A percentile compares a stretch with the other conserved stretches of the same genome.
Evolutionary conservation across 2,329 filamentous ascomycete species (phyloP).

Genomic region (Mycosphaerella arachidis): DNA sequence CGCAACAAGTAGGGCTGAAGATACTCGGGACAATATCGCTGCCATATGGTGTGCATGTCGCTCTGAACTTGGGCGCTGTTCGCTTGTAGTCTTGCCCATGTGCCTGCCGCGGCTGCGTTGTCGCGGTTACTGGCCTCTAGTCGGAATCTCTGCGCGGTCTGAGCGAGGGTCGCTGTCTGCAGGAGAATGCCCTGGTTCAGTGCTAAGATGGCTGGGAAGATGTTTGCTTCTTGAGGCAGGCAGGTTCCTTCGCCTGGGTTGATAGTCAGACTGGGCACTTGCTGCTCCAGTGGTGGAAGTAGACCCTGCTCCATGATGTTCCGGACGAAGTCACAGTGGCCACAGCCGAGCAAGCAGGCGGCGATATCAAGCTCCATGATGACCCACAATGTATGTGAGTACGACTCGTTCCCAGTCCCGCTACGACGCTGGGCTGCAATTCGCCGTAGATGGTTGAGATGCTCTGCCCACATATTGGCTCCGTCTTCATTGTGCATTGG

Average conservation of each 20-base stretch:
- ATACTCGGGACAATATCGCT: conserved; percentile 24
- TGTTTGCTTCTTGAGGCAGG: conserved; percentile 16
- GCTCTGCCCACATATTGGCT: conserved; percentile 51
- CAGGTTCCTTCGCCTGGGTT: conserved; percentile 19
- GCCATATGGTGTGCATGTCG: conserved; percentile 30
- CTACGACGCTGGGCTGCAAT: conserved; percentile 47
- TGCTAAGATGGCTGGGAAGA: conserved; percentile 38
- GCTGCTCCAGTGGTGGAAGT: conserved; percentile 38
- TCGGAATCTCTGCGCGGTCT: conserved; percentile 41
- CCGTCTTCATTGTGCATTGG: conserved; percentile 26
- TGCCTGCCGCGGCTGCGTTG: conserved; percentile 17
- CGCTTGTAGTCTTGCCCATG: conserved; percentile 25
- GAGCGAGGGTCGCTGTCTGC: conserved; percentile 43
- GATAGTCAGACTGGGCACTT: conserved; percentile 15
- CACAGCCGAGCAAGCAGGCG: conserved; percentile 50
- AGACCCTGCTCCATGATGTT: conserved; percentile 46
- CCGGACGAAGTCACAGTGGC: conserved; percentile 48
- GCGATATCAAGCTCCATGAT: conserved; percentile 54
- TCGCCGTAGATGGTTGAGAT: conserved; percentile 49
- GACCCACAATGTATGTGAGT: conserved; percentile 52
- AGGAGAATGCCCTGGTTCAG: conserved; percentile 45
- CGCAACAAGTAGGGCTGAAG: conserved; percentile 10
- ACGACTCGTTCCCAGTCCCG: conserved; percentile 37
- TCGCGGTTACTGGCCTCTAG: conserved; percentile 26
- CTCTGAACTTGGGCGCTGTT: conserved; percentile 24